Evolutionary conservation across 352 stramenopile genomes (phyloP).

Genomic region (Pythium diclinum): DNA sequence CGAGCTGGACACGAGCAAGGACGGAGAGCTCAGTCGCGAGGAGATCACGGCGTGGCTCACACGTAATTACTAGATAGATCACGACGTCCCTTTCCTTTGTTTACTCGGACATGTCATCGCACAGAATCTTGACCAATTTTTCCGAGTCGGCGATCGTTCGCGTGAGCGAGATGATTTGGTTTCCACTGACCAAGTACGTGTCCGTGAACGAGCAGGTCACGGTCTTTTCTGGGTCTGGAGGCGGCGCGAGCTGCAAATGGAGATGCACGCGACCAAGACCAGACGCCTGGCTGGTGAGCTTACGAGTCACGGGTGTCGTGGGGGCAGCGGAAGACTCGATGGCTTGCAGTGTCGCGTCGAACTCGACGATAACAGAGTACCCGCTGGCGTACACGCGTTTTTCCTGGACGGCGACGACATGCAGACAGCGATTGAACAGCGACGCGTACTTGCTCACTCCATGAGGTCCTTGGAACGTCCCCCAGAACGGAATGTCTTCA

Average conservation of each 20-base stretch:
- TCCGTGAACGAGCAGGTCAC: constrained; percentile 73
- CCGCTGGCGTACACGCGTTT: constrained; percentile 66
- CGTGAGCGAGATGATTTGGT: constrained; percentile 75
- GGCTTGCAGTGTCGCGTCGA: constrained; percentile 57
- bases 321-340: constrained; percentile 28
- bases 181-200: constrained; percentile 69
- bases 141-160: constrained; percentile 77
- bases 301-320: constrained; percentile 8
- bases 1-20: constrained; percentile 58
- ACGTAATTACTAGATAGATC: constrained; percentile 34
- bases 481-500: constrained; percentile 79
- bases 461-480: constrained; percentile 58
- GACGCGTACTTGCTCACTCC: constrained; percentile 72
- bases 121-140: constrained; percentile 67
- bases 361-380: constrained; percentile 78
- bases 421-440: constrained; percentile 59
- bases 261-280: constrained; percentile 19
- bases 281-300: background rate
- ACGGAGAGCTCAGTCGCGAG: constrained; percentile 54
- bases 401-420: constrained; percentile 54
- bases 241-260: constrained; percentile 23
- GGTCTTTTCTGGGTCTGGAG: constrained; percentile 17
- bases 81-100: background rate
- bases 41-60: constrained; percentile 63
- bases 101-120: constrained; percentile 38